phyloP scores from a whole-genome alignment of 2,329 filamentous ascomycete genomes.

The Talaromyces sp. region DNA sequence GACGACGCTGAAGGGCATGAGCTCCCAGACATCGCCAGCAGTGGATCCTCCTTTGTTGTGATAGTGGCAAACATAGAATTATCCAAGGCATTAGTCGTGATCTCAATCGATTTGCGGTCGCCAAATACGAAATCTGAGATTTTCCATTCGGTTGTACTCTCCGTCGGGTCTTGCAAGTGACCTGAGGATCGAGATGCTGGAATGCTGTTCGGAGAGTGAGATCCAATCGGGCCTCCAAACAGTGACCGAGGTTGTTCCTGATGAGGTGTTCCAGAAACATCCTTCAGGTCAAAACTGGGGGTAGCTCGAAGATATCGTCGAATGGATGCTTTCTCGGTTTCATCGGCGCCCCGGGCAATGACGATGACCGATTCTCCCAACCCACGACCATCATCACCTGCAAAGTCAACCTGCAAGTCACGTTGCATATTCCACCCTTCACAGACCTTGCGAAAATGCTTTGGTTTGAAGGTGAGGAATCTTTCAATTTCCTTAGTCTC shows the following conservation, averaged over 20 bases:
- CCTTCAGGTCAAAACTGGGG: constrained; percentile 33
- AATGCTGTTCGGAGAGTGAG: constrained; percentile 29
- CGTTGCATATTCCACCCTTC: constrained; percentile 91
- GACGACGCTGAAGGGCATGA: constrained; percentile 59
- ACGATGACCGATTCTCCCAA: constrained; percentile 78
- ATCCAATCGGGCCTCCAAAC: constrained; percentile 50
- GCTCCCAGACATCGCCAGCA: constrained; percentile 61
- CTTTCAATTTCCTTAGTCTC: constrained; percentile 82
- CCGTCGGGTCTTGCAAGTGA: constrained; percentile 34
- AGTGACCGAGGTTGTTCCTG: constrained; percentile 44
- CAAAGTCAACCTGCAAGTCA: constrained; percentile 84
- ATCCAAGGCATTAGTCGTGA: constrained; percentile 75
- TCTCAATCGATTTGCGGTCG: constrained; percentile 59
- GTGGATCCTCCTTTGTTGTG: constrained; percentile 76
- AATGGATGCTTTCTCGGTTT: constrained; percentile 56
- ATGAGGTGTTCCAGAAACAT: constrained; percentile 5
- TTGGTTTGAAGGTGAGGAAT: constrained; percentile 71
- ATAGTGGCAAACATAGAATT: constrained; percentile 71
- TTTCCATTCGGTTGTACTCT: constrained; percentile 65
- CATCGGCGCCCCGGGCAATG: constrained; percentile 70
- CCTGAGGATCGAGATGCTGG: constrained; percentile 38
- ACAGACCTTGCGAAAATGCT: constrained; percentile 76
- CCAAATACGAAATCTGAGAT: constrained; percentile 65
- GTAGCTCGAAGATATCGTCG: constrained; percentile 62
- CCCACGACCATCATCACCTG: constrained; percentile 72